These are phyloP conservation scores for Daldinia grandis DNA, from an alignment of 495 filamentous ascomycete species.

Conservation along the genomic window DNA sequence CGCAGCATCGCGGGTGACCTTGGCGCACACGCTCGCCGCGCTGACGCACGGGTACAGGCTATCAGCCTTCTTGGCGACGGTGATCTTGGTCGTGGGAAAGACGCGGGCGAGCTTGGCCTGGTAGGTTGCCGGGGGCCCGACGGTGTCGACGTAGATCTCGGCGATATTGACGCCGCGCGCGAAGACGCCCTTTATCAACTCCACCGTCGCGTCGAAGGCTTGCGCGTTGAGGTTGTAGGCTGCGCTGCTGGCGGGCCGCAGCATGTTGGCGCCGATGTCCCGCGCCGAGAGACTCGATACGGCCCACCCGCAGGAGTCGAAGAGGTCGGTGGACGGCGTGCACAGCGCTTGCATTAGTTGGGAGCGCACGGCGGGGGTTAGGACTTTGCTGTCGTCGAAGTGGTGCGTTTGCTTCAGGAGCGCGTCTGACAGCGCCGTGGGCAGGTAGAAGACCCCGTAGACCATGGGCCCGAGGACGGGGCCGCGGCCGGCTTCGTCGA, in stretches of 20 bases:
- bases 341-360: constrained; percentile 79
- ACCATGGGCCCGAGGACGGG: constrained; percentile 98
- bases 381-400: constrained; percentile 92
- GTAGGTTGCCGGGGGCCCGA: constrained; percentile 82
- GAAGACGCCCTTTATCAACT: constrained; percentile 78
- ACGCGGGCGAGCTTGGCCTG: constrained; percentile 83
- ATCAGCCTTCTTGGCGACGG: constrained; percentile 96
- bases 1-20: constrained; percentile 91
- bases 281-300: constrained; percentile 81
- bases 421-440: constrained; percentile 68
- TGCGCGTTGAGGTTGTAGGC: constrained; percentile 96
- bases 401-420: constrained; percentile 78
- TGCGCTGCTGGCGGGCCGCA: constrained; percentile 65
- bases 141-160: constrained; percentile 95
- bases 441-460: constrained; percentile 90
- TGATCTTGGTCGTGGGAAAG: constrained; percentile 82
- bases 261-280: constrained; percentile 83
- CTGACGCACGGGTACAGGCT: constrained; percentile 91
- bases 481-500: constrained; percentile 95
- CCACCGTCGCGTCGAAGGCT: constrained; percentile 93
- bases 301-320: constrained; percentile 80
- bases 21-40: constrained; percentile 92
- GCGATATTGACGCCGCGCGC: constrained; percentile 77
- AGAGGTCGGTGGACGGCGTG: constrained; percentile 69
- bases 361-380: constrained; percentile 76